A percentile compares a stretch with the other conserved stretches of the same genome.
Conservation (phyloP, 176 grass and related monocot species). For the Pontederia crassipes region DNA sequence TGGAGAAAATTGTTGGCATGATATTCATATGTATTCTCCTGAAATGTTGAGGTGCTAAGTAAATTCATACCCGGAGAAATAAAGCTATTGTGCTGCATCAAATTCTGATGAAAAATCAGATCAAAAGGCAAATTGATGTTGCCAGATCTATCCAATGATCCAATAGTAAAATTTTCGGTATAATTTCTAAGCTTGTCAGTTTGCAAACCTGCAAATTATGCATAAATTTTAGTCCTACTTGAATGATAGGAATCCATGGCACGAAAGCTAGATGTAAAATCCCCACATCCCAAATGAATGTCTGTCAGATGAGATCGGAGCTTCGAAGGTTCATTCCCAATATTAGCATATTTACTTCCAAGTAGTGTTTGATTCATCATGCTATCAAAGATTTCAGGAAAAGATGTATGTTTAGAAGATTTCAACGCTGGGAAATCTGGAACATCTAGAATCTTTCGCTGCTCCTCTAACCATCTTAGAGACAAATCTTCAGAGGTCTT, state of each 20-base stretch:
- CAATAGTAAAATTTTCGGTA: too few species aligned
- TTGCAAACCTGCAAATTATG: conserved; percentile 17
- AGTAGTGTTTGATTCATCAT: conserved; percentile 80
- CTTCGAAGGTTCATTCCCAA: too few species aligned
- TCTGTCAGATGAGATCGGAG: too few species aligned
- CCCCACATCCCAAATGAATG: too few species aligned
- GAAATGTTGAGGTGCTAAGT: conserved; percentile 30
- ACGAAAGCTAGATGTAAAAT: conserved; percentile 49
- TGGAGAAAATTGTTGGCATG: conserved; percentile 29
- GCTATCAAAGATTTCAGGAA: conserved; percentile 71
- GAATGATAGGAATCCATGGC: conserved; percentile 34
- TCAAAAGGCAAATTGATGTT: too few species aligned
- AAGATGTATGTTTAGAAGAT: conserved; percentile 31
- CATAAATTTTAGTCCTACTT: conserved; percentile 30
- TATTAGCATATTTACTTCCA: conserved; percentile 64
- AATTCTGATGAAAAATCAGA: too few species aligned
- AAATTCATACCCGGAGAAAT: too few species aligned
- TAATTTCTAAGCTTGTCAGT: too few species aligned
- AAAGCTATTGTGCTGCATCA: too few species aligned
- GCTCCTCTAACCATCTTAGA: conserved; percentile 76
- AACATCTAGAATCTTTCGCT: conserved; percentile 72
- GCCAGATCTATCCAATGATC: too few species aligned
- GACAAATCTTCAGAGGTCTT: conserved; percentile 64
- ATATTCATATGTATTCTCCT: conserved; percentile 34
- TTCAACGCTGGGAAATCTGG: conserved; percentile 44